Evolutionary conservation across 2,329 filamentous ascomycete genomes (phyloP).

Genomic region (Karstenula rhodostoma): DNA sequence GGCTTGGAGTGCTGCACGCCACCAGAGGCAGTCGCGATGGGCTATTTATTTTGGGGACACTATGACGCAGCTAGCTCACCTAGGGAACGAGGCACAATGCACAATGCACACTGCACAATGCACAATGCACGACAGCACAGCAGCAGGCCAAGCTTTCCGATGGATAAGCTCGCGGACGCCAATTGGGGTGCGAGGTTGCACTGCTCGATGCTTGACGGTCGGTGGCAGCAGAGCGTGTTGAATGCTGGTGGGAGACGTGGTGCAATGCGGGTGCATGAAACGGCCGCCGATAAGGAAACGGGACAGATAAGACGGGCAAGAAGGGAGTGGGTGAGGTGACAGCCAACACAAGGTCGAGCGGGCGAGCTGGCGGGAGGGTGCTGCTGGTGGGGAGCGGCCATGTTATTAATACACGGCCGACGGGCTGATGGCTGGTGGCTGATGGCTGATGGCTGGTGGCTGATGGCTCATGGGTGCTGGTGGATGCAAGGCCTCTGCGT

Average conservation of each 20-base stretch:
- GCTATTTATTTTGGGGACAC: slow-evolving; percentile 19
- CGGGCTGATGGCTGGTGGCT: no score
- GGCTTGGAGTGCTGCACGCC: slow-evolving; percentile 4
- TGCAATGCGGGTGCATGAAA: slow-evolving; percentile 17
- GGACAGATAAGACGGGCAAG: slow-evolving; percentile 19
- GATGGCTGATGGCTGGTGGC: no score
- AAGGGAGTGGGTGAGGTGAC: neutral
- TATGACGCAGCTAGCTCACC: slow-evolving; percentile 38
- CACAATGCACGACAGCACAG: neutral
- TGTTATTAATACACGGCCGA: neutral
- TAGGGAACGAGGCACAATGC: slow-evolving; percentile 14
- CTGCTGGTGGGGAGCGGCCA: neutral
- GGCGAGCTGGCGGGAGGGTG: neutral
- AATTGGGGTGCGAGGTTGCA: slow-evolving; percentile 42
- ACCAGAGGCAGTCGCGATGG: slow-evolving; percentile 10
- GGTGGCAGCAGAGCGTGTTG: neutral
- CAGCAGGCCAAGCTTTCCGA: slow-evolving; percentile 1
- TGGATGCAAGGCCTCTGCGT: slow-evolving; percentile 8
- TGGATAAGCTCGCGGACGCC: slow-evolving; percentile 35
- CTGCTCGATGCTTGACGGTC: slow-evolving; percentile 33
- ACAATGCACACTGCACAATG: no score
- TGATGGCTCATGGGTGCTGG: no score
- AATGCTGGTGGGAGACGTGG: slow-evolving; percentile 13
- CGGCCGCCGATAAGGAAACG: slow-evolving; percentile 18
- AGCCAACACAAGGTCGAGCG: neutral